Evolutionary conservation across 257 asterid genomes (phyloP).

Genomic region (Catharanthus roseus): DNA sequence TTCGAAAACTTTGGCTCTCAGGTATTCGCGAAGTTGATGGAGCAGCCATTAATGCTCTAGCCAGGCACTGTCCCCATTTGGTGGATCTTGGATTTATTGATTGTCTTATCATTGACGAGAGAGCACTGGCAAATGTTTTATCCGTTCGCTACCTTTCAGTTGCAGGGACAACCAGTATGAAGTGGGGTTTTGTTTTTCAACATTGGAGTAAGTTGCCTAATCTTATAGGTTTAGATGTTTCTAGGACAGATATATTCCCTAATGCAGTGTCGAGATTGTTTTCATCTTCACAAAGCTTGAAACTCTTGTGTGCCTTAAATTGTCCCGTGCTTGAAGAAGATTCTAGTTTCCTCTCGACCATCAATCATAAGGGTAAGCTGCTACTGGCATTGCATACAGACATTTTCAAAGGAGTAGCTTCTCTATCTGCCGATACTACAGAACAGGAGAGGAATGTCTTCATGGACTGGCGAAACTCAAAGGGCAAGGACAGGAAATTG

Average conservation of each 20-base stretch:
- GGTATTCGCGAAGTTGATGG: conserved; percentile 67
- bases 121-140: conserved; percentile 44
- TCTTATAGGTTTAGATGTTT: conserved; percentile 68
- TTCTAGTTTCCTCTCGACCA: conserved; percentile 40
- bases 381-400: conserved; percentile 52
- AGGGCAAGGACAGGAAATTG: conserved; percentile 34
- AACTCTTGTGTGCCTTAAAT: conserved; percentile 63
- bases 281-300: conserved; percentile 49
- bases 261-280: conserved; percentile 40
- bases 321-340: conserved; percentile 58
- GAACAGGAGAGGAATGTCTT: conserved; percentile 45
- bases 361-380: conserved; percentile 56
- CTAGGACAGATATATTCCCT: conserved; percentile 61
- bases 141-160: conserved; percentile 70
- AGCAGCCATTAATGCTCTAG: conserved; percentile 66
- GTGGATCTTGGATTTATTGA: conserved; percentile 67
- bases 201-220: conserved; percentile 55
- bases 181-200: conserved; percentile 50
- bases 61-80: conserved; percentile 48
- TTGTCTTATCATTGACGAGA: conserved; percentile 59
- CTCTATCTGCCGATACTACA: conserved; percentile 43
- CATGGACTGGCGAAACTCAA: conserved; percentile 40
- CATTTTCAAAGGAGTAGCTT: conserved; percentile 51
- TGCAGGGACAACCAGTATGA: conserved; percentile 58
- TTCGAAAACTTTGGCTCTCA: conserved; percentile 58